Evolutionary conservation across 352 stramenopile genomes (phyloP), one percentile per base, ranked within the genome.

Genomic region (Phytophthora crassamura): DNA sequence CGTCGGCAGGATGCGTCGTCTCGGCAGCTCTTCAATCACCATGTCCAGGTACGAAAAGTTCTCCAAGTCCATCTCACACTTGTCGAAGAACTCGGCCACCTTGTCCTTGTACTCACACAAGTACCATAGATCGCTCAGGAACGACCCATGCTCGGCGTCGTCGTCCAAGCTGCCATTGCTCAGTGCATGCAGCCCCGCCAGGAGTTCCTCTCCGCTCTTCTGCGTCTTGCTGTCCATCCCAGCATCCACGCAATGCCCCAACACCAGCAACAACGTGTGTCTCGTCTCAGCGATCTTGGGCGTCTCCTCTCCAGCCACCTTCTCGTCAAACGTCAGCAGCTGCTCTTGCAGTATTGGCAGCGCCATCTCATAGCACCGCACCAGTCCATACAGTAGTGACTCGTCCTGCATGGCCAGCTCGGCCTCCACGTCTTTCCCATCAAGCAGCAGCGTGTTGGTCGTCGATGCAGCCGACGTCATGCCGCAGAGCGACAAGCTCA

Each of bases 21-120:
- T 70, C 4, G 86, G 86, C 3, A 95, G 71, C 2, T 69, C 64
- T 28, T 90, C 83, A 5, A 93, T 58, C 34, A 93, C 75, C 70
- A 93, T 84, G 36, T 84, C 78, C 18, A 95, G 62, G 42, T 95
- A 95, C 25, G 75, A 86, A 15, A 89, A 71, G 30, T 74, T 82
- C 49, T 93, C 84, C 5, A 52, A 47, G 16, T 91, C 86, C 34
- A 90, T 53, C 10, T 88, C 66, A 22, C 74, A 71, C 0, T 70
- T 52, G 22, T 85, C 77, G 34, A 94, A 86, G 39, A 75, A 90
- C 15, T 67, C 63, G 7, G 71, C 36, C 3, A 88, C 61, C n/a
- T 81, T 91, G 9, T 80, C 56, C 69, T 94, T 87, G 59, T 88
- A 89, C 25, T 71, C 67, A 32, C 72, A 87, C 14, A 91, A 58